A percentile compares a stretch with the other conserved stretches of the same genome.
These are phyloP conservation scores for Rhodotorula sp. DNA, from an alignment of 1,284 basidiomycete genomes.

Conservation along the genomic window DNA sequence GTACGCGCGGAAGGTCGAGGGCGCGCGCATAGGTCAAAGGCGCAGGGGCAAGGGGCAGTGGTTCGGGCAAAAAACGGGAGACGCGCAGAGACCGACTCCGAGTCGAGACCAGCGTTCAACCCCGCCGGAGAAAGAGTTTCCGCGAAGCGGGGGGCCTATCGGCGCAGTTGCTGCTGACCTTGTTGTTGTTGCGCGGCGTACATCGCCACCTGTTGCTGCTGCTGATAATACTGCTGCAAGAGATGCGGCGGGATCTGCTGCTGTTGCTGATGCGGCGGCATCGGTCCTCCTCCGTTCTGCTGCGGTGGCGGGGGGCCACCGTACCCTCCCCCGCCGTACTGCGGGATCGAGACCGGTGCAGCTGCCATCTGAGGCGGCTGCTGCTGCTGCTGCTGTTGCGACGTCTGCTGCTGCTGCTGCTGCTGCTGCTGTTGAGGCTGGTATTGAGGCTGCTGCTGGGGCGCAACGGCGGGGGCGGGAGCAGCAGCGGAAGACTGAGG, in stretches of 20 bases:
- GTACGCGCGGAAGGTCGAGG: no score
- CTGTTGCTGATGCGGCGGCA: not conserved
- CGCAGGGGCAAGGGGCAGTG: not conserved
- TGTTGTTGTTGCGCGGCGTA: slow-evolving; percentile 14
- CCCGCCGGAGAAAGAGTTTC: no score
- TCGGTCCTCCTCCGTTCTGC: slow-evolving; percentile 2
- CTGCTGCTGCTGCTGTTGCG: slow-evolving; percentile 15
- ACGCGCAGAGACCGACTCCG: not conserved
- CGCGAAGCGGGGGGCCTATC: not conserved
- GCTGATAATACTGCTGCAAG: slow-evolving; percentile 24
- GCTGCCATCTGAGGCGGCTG: slow-evolving; percentile 1
- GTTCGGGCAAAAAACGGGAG: not conserved
- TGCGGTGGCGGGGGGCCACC: not conserved
- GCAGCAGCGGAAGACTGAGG: not conserved
- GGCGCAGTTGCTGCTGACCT: slow-evolving; percentile 6
- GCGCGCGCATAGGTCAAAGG: no score
- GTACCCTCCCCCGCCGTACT: not conserved
- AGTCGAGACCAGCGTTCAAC: no score
- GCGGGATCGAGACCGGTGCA: slow-evolving; percentile 1
- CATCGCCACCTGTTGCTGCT: slow-evolving; percentile 10
- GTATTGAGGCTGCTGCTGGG: slow-evolving; percentile 1
- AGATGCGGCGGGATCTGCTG: slow-evolving; percentile 25
- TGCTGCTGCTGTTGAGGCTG: slow-evolving; percentile 4
- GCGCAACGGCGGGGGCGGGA: not conserved
- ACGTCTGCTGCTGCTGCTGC: slow-evolving; percentile 1